These are phyloP conservation scores for Fraxinus angustifolia DNA, from an alignment of 305 asterid species.

Conservation along the genomic window DNA sequence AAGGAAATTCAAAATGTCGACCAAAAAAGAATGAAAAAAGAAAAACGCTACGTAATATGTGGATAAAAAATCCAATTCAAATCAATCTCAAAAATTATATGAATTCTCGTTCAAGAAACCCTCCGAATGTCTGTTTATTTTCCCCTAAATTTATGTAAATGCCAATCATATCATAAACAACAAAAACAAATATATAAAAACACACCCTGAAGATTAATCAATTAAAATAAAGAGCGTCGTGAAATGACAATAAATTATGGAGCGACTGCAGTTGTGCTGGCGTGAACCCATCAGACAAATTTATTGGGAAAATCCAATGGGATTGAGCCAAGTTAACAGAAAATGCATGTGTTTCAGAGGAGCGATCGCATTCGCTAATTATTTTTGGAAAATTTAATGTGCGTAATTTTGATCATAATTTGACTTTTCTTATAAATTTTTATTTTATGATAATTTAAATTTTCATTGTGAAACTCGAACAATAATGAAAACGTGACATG, in stretches of 20 bases:
- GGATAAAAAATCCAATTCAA: slow-evolving; percentile 26
- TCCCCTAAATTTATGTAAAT: slow-evolving; percentile 5
- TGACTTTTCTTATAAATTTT: not conserved
- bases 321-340: not conserved
- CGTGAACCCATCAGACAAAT: not conserved
- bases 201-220: not conserved
- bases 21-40: not conserved
- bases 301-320: not conserved
- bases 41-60: slow-evolving; percentile 25
- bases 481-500: not conserved
- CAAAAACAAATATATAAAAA: not conserved
- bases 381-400: not conserved
- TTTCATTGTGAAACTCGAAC: not conserved
- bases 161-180: slow-evolving; percentile 4
- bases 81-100: slow-evolving; percentile 30
- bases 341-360: not conserved
- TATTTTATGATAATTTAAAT: not conserved
- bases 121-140: slow-evolving; percentile 28
- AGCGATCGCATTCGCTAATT: not conserved
- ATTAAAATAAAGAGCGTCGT: not conserved
- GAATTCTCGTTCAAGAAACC: slow-evolving; percentile 24
- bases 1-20: not conserved
- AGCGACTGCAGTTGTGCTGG: not conserved
- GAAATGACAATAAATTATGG: not conserved
- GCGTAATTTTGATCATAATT: not conserved